Evolutionary conservation across 179 eudicot genomes (phyloP).

Genomic region (Beta macrorhiza): DNA sequence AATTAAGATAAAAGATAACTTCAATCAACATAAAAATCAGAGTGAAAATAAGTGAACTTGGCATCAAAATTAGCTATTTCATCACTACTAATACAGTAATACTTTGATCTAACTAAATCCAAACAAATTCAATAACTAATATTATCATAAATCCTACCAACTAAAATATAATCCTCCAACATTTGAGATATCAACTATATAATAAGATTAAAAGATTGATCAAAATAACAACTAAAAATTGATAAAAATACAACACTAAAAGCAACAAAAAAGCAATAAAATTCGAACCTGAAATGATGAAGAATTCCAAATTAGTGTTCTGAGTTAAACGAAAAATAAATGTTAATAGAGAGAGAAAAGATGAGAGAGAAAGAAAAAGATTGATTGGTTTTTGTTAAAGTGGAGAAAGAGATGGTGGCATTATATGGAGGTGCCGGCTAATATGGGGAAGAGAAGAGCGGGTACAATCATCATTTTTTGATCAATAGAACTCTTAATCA

Average conservation of each 20-base stretch:
- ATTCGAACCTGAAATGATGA: not conserved
- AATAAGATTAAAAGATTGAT: not conserved
- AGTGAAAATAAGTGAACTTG: not conserved
- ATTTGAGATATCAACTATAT: not conserved
- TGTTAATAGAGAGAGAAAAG: not conserved
- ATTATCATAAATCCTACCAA: not conserved
- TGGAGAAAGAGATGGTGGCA: too few species aligned
- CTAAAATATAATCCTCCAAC: not conserved
- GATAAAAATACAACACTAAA: not conserved
- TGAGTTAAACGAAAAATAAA: not conserved
- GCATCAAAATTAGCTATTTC: not conserved
- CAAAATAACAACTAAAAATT: too few species aligned
- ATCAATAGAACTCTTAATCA: too few species aligned
- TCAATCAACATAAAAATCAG: not conserved
- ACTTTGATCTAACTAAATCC: not conserved
- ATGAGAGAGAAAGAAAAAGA: not conserved
- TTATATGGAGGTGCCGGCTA: too few species aligned
- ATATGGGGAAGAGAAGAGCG: too few species aligned
- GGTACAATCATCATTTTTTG: too few species aligned
- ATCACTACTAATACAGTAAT: not conserved
- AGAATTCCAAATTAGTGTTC: not conserved
- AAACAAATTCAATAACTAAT: not conserved
- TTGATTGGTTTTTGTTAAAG: not conserved
- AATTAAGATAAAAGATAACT: not conserved
- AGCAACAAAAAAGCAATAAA: not conserved